phyloP scores from a whole-genome alignment of 768 basidiomycete genomes.

The Pluteus cervinus region DNA sequence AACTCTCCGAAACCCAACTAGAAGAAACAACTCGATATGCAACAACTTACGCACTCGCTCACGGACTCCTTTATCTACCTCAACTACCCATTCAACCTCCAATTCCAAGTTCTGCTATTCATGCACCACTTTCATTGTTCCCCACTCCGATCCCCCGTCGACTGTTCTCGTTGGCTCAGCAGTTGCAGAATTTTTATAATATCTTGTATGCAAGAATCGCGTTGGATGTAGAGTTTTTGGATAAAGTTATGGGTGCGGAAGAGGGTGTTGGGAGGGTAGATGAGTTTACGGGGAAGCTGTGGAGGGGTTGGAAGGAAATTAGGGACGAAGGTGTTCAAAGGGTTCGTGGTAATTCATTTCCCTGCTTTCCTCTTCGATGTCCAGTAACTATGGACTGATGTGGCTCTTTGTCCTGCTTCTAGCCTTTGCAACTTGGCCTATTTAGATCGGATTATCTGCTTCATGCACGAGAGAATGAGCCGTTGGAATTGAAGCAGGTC shows the following conservation, averaged over 20 bases:
- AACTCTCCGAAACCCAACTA: constrained; percentile 50
- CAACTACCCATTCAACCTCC: constrained; percentile 39
- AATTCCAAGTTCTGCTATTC: constrained; percentile 67
- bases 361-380: background rate
- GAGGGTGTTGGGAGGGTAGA: constrained; percentile 78
- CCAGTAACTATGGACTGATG: constrained; percentile 5
- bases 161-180: constrained; percentile 59
- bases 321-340: constrained; percentile 53
- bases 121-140: constrained; percentile 85
- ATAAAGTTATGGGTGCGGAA: constrained; percentile 76
- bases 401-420: constrained; percentile 1
- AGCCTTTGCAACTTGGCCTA: constrained; percentile 85
- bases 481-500: constrained; percentile 75
- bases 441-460: constrained; percentile 95
- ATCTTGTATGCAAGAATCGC: constrained; percentile 81
- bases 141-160: constrained; percentile 80
- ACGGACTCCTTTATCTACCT: constrained; percentile 81
- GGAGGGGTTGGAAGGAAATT: constrained; percentile 79
- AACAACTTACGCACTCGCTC: constrained; percentile 78
- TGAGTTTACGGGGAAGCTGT: constrained; percentile 79
- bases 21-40: constrained; percentile 57
- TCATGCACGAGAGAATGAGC: constrained; percentile 42
- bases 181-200: constrained; percentile 77
- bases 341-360: constrained; percentile 20
- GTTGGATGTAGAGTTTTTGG: constrained; percentile 72